A percentile compares a stretch with the other conserved stretches of the same genome.
Conservation (phyloP, 2,329 filamentous ascomycete genomes). For the Calonectria honghensis region DNA sequence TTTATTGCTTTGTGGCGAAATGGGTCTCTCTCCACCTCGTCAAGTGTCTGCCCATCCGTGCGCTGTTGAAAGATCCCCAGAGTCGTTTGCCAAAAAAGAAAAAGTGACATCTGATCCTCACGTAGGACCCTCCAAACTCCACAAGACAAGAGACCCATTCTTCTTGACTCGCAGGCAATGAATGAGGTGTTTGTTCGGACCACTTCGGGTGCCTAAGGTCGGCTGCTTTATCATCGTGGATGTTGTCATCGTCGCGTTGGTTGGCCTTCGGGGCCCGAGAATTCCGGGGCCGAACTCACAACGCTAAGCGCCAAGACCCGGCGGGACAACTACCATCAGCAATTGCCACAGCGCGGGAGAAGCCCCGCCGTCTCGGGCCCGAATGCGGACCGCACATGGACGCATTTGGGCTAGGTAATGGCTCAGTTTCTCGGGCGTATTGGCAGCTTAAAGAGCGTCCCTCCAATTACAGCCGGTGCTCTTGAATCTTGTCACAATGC, state of each 20-base stretch:
- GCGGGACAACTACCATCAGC: not conserved
- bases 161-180: not conserved
- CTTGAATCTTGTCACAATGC: not conserved
- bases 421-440: conserved; percentile 8
- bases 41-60: conserved; percentile 8
- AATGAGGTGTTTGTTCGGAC: conserved; percentile 5
- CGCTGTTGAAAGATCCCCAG: not conserved
- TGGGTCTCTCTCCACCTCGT: not conserved
- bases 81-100: not conserved
- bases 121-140: not conserved
- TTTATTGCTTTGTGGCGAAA: not conserved
- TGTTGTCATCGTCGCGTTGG: not conserved
- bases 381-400: not conserved
- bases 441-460: not conserved
- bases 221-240: not conserved
- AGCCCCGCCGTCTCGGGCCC: not conserved
- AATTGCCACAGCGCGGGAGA: conserved; percentile 7
- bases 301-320: conserved; percentile 7
- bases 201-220: not conserved
- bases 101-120: conserved; percentile 1
- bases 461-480: not conserved
- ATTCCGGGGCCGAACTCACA: not conserved
- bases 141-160: not conserved
- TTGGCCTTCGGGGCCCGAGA: conserved; percentile 21
- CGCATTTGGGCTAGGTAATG: not conserved